These are phyloP conservation scores for Tulasnella sp. DNA, from an alignment of 768 basidiomycete genomes.

Conservation along the genomic window DNA sequence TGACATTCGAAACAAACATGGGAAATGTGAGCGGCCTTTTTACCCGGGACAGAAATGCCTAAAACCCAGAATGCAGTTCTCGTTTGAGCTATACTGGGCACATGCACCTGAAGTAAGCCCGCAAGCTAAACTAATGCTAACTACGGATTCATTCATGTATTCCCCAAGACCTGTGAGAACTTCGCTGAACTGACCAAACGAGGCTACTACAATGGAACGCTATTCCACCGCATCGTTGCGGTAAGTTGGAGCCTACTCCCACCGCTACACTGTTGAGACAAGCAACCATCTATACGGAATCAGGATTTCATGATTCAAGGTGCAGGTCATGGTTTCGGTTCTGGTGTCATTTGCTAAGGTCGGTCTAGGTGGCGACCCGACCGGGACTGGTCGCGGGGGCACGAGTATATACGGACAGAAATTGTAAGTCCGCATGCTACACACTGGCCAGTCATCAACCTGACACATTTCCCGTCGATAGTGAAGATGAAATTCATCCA, in stretches of 20 bases:
- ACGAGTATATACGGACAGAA: constrained; percentile 81
- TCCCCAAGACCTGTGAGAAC: constrained; percentile 77
- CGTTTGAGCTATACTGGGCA: constrained; percentile 84
- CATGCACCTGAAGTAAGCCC: constrained; percentile 61
- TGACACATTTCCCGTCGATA: constrained; percentile 25
- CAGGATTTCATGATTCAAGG: constrained; percentile 96
- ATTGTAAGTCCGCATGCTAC: constrained; percentile 59
- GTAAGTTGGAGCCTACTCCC: constrained; percentile 32
- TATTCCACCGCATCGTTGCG: constrained; percentile 86
- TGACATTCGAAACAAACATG: constrained; percentile 68
- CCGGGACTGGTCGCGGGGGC: constrained; percentile 87
- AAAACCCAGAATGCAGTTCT: constrained; percentile 30
- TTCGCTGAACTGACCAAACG: constrained; percentile 81
- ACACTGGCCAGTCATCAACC: too few species aligned
- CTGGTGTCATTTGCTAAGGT: background rate
- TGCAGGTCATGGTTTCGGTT: background rate
- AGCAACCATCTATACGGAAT: background rate
- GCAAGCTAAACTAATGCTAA: background rate
- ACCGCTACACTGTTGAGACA: background rate
- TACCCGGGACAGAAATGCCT: background rate
- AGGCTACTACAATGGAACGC: constrained; percentile 82
- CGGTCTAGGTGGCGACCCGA: constrained; percentile 60
- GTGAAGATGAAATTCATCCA: constrained; percentile 82
- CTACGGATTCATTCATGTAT: constrained; percentile 10
- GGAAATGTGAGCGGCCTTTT: constrained; percentile 38